A percentile compares a stretch with the other conserved stretches of the same genome.
Evolutionary conservation across 257 asterid species (phyloP).

Genomic region (Anisodus tanguticus): DNA sequence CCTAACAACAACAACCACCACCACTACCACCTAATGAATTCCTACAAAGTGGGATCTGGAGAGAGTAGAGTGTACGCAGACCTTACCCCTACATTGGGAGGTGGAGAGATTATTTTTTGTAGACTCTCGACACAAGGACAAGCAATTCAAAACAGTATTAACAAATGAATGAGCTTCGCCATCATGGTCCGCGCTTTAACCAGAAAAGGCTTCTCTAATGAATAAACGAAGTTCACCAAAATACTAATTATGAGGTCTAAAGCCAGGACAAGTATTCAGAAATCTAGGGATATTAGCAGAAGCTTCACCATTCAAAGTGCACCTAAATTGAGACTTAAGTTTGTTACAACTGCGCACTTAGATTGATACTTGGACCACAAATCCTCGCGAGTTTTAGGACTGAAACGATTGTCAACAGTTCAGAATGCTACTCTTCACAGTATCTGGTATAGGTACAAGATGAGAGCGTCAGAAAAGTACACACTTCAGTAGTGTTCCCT

Average conservation of each 20-base stretch:
- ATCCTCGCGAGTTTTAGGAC: background rate
- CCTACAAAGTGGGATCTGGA: no score
- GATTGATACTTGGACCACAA: slow-evolving; percentile 2
- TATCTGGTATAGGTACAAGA: background rate
- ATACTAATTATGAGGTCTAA: background rate
- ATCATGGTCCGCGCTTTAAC: no score
- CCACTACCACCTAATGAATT: no score
- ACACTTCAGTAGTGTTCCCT: background rate
- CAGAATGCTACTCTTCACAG: background rate
- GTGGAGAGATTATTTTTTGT: no score
- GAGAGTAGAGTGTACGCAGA: no score
- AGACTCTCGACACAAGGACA: no score
- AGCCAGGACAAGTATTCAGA: no score
- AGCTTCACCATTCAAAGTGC: background rate
- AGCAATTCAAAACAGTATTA: no score
- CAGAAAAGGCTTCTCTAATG: background rate
- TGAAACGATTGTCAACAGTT: background rate
- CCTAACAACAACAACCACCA: no score
- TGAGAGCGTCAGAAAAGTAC: background rate
- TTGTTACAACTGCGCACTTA: background rate
- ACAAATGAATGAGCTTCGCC: no score
- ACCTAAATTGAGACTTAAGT: background rate
- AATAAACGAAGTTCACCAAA: slow-evolving; percentile 2
- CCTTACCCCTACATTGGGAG: no score
- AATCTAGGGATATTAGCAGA: background rate